These are phyloP conservation scores for Rhizopogon sp. DNA, from an alignment of 768 basidiomycete genomes.

Conservation along the genomic window DNA sequence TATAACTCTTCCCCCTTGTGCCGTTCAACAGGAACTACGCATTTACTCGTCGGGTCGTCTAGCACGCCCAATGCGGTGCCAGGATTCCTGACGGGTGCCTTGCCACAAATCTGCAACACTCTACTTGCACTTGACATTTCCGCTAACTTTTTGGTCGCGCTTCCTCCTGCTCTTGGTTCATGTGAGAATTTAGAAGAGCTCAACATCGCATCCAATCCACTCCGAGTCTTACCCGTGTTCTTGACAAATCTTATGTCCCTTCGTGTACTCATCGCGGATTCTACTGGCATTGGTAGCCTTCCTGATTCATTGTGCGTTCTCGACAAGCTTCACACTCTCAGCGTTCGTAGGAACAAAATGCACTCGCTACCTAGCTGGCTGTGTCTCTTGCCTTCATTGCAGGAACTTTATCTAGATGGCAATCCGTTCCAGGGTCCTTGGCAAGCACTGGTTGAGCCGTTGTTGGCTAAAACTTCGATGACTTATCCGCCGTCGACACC, in stretches of 20 bases:
- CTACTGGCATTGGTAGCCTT: constrained; percentile 73
- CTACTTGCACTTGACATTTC: constrained; percentile 94
- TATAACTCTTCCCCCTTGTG: too few species aligned
- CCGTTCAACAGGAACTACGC: constrained; percentile 71
- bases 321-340: constrained; percentile 82
- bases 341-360: constrained; percentile 84
- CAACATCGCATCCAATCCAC: constrained; percentile 87
- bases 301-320: constrained; percentile 72
- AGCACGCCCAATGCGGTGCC: constrained; percentile 75
- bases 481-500: constrained; percentile 68
- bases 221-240: constrained; percentile 89
- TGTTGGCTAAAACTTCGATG: constrained; percentile 59
- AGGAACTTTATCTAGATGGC: constrained; percentile 87
- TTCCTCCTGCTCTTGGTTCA: constrained; percentile 78
- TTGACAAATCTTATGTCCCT: constrained; percentile 71
- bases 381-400: constrained; percentile 77
- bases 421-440: constrained; percentile 96
- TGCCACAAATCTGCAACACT: constrained; percentile 71
- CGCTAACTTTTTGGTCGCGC: constrained; percentile 74
- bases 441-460: constrained; percentile 83
- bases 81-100: constrained; percentile 58
- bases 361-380: constrained; percentile 93
- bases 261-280: constrained; percentile 89
- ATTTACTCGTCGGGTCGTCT: constrained; percentile 85
- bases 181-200: constrained; percentile 88